Evolutionary conservation across 805 yeast species (phyloP).

Genomic region (Cyberlindnera xylosilytica): DNA sequence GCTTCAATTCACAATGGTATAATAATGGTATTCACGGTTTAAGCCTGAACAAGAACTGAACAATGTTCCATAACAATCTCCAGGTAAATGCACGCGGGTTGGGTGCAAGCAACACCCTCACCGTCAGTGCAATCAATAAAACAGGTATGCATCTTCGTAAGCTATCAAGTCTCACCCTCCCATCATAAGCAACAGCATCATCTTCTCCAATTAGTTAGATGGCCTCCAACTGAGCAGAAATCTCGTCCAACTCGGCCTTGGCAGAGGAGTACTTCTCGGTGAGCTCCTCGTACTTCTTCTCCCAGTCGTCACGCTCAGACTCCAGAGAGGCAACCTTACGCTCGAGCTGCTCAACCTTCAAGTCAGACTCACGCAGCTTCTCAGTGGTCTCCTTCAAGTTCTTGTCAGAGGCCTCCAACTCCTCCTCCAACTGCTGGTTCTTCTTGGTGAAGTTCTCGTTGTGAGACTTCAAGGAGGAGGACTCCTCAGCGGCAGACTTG

Average conservation of each 20-base stretch:
- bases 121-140: slow-evolving; percentile 2
- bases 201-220: slow-evolving; percentile 21
- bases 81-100: not conserved
- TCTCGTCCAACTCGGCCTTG: slow-evolving; percentile 93
- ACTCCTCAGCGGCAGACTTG: slow-evolving; percentile 87
- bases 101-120: slow-evolving; percentile 2
- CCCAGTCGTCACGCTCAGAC: slow-evolving; percentile 87
- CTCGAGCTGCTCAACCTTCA: slow-evolving; percentile 94
- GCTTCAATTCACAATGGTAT: not conserved
- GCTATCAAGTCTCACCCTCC: not conserved
- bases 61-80: slow-evolving; percentile 5
- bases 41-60: slow-evolving; percentile 8
- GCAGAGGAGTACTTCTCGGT: slow-evolving; percentile 77
- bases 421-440: slow-evolving; percentile 84
- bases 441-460: slow-evolving; percentile 91
- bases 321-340: slow-evolving; percentile 91
- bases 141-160: slow-evolving; percentile 5
- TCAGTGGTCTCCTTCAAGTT: slow-evolving; percentile 91
- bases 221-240: slow-evolving; percentile 88
- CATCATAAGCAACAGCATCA: not conserved
- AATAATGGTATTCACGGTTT: slow-evolving; percentile 3
- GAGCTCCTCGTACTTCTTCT: slow-evolving; percentile 86
- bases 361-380: slow-evolving; percentile 91
- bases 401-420: slow-evolving; percentile 85
- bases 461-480: slow-evolving; percentile 80